Base-by-base conservation (phyloP, 305 asterid genomes). In the Solanum hybrid region DNA sequence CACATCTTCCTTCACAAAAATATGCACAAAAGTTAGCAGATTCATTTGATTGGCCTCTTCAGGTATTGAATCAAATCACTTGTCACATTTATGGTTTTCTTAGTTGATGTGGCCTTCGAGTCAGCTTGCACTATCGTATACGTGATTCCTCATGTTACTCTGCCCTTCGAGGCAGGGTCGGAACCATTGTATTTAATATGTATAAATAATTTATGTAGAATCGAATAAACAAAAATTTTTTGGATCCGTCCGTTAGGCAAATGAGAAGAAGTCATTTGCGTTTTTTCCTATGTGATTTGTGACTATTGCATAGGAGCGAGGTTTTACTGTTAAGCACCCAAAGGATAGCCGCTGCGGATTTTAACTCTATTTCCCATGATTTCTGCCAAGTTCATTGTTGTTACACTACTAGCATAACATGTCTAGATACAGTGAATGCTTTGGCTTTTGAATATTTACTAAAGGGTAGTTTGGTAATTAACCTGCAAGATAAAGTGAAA, bases 1-100 rank as follows among this genome's bases (percentile, higher is more conserved):
- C 99, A 77, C 97, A 97, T 89, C 36, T 92, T 13, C 97, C 98
- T 91, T 97, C 99, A 26, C 98, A 93, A 86, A 91, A 94, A 42
- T 92, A 91, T 82, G 96, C 98, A 16, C 92, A 88, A 31, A 64
- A 69, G 39, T 95, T 96, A 5, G 97, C 98, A 8, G 92, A 87
- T 26, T 93, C 98, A 33, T 95, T 95, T 89, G 78, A 92, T 76
- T 96, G 95, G 94, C 92, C 96, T 51, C 89, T 96, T 42, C 93
- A 95, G 97, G 99, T 97, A 91, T 61, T 61, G 16, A 31, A 86
- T 42, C 2, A 28, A 8, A 82, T 83, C 39, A 42, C 18, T 14
- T 85, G 12, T 22, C 34, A 22, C 51, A 24, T 67, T 75, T 88
- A 18, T 78, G 61, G 8, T 88, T 80, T 11, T 83, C 16, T 18